Conservation (phyloP, 352 stramenopile genomes). For the Phytophthora chlamydospora region DNA sequence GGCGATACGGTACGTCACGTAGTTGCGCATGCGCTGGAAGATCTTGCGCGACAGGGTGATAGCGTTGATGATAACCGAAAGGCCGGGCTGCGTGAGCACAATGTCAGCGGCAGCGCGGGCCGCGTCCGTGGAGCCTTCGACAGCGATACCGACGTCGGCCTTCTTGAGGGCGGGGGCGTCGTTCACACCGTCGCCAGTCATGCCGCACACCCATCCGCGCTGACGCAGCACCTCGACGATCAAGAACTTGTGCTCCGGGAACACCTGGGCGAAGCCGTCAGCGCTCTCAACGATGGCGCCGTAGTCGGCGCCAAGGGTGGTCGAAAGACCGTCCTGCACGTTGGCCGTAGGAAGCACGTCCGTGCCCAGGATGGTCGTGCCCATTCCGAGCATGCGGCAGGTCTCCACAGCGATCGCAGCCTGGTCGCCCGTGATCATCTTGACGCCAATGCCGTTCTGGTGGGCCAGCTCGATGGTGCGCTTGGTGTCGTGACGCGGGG, state of each 20-base stretch:
- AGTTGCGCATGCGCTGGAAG: slow-evolving; percentile 95
- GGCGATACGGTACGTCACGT: slow-evolving; percentile 94
- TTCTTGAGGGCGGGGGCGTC: slow-evolving; percentile 75
- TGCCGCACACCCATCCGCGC: slow-evolving; percentile 73
- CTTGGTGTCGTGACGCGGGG: slow-evolving; percentile 94
- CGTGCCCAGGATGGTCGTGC: slow-evolving; percentile 84
- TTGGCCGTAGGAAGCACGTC: slow-evolving; percentile 67
- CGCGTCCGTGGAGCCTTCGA: slow-evolving; percentile 88
- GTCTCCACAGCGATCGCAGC: slow-evolving; percentile 94
- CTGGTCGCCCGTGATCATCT: slow-evolving; percentile 98
- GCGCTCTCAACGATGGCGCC: slow-evolving; percentile 91
- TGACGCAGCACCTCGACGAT: slow-evolving; percentile 89
- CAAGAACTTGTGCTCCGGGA: slow-evolving; percentile 93
- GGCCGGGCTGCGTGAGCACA: slow-evolving; percentile 92
- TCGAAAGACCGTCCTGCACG: slow-evolving; percentile 67
- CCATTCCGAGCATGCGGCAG: slow-evolving; percentile 91
- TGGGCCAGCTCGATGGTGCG: slow-evolving; percentile 92
- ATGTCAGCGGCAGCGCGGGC: slow-evolving; percentile 93
- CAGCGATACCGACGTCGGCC: slow-evolving; percentile 77
- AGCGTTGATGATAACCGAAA: slow-evolving; percentile 92
- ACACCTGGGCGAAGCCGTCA: slow-evolving; percentile 95
- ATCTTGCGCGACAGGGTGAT: slow-evolving; percentile 93
- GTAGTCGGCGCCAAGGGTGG: slow-evolving; percentile 57
- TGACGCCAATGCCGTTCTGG: slow-evolving; percentile 93
- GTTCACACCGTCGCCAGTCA: slow-evolving; percentile 82